A percentile compares a stretch with the other conserved stretches of the same genome.
phyloP scores from a whole-genome alignment of 2,329 filamentous ascomycete genomes.

The Aspergillus sp. region DNA sequence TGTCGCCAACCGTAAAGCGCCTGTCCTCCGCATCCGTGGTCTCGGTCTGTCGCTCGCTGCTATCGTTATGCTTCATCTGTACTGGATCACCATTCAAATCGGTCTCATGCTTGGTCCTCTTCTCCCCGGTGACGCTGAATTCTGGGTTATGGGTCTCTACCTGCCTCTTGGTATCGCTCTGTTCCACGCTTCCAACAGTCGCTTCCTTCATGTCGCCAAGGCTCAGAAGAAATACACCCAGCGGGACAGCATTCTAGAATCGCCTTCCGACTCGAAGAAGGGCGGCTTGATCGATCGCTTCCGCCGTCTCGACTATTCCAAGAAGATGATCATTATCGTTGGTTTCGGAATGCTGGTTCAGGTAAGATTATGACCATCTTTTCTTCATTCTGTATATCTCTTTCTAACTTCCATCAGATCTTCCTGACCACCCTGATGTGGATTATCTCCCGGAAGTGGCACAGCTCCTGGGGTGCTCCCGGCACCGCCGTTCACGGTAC shows the following conservation, averaged over 20 bases:
- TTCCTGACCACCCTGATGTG: slow-evolving; percentile 55
- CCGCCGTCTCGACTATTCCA: slow-evolving; percentile 19
- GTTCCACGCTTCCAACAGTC: slow-evolving; percentile 58
- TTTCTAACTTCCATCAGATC: slow-evolving; percentile 37
- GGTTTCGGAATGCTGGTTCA: slow-evolving; percentile 51
- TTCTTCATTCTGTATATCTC: not conserved
- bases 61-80: slow-evolving; percentile 33
- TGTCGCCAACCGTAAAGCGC: slow-evolving; percentile 25
- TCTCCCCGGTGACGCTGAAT: slow-evolving; percentile 50
- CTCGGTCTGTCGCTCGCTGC: slow-evolving; percentile 31
- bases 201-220: slow-evolving; percentile 53
- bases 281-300: slow-evolving; percentile 17
- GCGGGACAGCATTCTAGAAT: slow-evolving; percentile 5
- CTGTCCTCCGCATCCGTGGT: slow-evolving; percentile 33
- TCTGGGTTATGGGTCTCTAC: slow-evolving; percentile 57
- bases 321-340: slow-evolving; percentile 34
- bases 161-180: slow-evolving; percentile 59
- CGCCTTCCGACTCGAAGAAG: slow-evolving; percentile 5
- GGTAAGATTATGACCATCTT: slow-evolving; percentile 31
- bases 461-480: slow-evolving; percentile 40
- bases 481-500: slow-evolving; percentile 50
- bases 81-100: slow-evolving; percentile 29
- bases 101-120: slow-evolving; percentile 28
- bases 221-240: slow-evolving; percentile 45
- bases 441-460: slow-evolving; percentile 59